These are phyloP conservation scores for Sclerotinia spermophila DNA, from an alignment of 2,329 filamentous ascomycete species.

Conservation along the genomic window DNA sequence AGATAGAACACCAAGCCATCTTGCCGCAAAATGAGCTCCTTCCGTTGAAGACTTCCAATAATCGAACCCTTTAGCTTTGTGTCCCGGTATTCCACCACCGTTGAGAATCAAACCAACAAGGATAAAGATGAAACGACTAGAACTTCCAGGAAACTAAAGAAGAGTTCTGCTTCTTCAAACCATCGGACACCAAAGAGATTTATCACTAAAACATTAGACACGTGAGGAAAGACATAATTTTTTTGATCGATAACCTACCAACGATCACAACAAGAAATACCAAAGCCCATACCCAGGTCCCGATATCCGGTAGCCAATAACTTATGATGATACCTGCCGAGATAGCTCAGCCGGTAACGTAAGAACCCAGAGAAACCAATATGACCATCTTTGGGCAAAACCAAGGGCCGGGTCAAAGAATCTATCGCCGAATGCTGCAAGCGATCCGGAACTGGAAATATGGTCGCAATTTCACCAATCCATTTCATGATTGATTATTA, in stretches of 20 bases:
- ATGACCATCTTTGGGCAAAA: constrained; percentile 54
- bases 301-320: constrained; percentile 10
- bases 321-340: constrained; percentile 9
- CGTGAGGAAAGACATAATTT: background rate
- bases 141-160: constrained; percentile 72
- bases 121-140: constrained; percentile 67
- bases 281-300: constrained; percentile 5
- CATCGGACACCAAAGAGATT: constrained; percentile 69
- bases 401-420: constrained; percentile 69
- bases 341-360: constrained; percentile 1
- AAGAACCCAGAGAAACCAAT: constrained; percentile 20
- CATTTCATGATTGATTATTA: background rate
- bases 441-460: constrained; percentile 48
- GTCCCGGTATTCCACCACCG: constrained; percentile 2
- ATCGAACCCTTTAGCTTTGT: constrained; percentile 7
- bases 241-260: background rate
- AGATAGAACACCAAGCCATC: constrained; percentile 1
- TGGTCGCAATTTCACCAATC: constrained; percentile 10
- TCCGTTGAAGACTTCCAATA: constrained; percentile 8
- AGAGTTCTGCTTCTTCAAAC: constrained; percentile 80
- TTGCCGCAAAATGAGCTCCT: constrained; percentile 1
- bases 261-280: constrained; percentile 1
- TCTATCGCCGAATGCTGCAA: constrained; percentile 65
- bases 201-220: constrained; percentile 42
- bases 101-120: constrained; percentile 48